Evolutionary conservation across 768 basidiomycete genomes (phyloP), one percentile per base, ranked within the genome.

Genomic region (Mycena pura): DNA sequence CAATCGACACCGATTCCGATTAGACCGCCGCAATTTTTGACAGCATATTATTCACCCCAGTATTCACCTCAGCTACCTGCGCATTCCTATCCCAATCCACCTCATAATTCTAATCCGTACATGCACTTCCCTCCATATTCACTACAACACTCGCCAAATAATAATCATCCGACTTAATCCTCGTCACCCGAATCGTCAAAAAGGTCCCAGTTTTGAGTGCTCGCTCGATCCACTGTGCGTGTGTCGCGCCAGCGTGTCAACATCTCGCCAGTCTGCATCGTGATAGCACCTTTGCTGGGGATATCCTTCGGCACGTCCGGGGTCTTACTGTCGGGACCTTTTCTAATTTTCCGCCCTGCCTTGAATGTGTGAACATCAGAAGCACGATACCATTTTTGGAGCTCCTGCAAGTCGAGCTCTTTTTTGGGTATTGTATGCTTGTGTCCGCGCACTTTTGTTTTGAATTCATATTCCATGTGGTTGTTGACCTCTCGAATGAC

Each of bases 301-400:
- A n/a, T n/a, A n/a, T n/a, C n/a, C n/a, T n/a, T n/a, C n/a, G n/a
- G n/a, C n/a, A n/a, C n/a, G n/a, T n/a, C n/a, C n/a, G n/a, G n/a
- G n/a, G n/a, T n/a, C n/a, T n/a, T n/a, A n/a, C n/a, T n/a, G n/a
- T n/a, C n/a, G n/a, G n/a, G n/a, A n/a, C n/a, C n/a, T n/a, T n/a
- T n/a, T n/a, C n/a, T n/a, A n/a, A n/a, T n/a, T n/a, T n/a, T n/a
- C n/a, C n/a, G n/a, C n/a, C n/a, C n/a, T n/a, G n/a, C n/a, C n/a
- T n/a, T 40, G 45, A 56, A 70, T 10, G 24, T 53, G 41, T 75
- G 73, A 57, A 68, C 53, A 7, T 58, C 40, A 10, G 72, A 68
- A 10, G 57, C 52, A 14, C 55, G 28, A 43, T 72, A 73, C 27
- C 58, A 31, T 36, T 66, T 52, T 21, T 57, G 66, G 7, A 50